Base-by-base conservation (phyloP, 2,329 filamentous ascomycete genomes). In the Colletotrichum brevisporum region DNA sequence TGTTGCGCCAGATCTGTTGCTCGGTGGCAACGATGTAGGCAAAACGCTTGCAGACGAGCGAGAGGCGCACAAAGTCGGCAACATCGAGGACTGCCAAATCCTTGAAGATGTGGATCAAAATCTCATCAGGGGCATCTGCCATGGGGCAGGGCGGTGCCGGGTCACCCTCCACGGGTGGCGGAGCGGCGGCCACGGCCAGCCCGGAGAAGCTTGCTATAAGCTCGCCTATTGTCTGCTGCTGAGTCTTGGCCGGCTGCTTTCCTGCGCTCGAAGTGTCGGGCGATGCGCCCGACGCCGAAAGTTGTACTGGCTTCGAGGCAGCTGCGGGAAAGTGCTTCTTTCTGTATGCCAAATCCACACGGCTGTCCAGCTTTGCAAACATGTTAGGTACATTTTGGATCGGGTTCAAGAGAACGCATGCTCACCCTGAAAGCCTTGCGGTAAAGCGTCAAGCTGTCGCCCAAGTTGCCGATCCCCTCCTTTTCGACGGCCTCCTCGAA, bases 401-500 rank as follows among this genome's bases (percentile, higher is more conserved):
- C 41, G 2, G 39, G 5, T 10, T 48, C 5, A 12, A 18, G 47
- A 13, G 27, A n/a, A n/a, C 9, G 2, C 13, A 36, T 4, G 76
- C 85, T 67, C 81, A 95, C 94, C 78, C 92, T 90, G 79, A 97
- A 98, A 1, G 96, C 96, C 79, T 92, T 94, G 54, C 96, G 90
- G 79, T 99, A 99, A 58, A 97, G 87, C 72, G 88, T 90, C 63
- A 99, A 79, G 77, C 95, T 98, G 71, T 98, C 95, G 5, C 95
- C 94, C 58, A 98, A 85, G 71, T 90, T 96, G 0, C 96, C 96
- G 74, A 92, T 89, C 0, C 87, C 88, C 81, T 99, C 96, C 79
- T 91, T 94, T 80, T 97, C 92, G 64, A 97, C 95, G 4, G 95
- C 96, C 77, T 89, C 90, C 78, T 98, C 96, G 75, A 96, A 98